phyloP scores from a whole-genome alignment of 805 yeast genomes.

The Myxozyma sirexii region DNA sequence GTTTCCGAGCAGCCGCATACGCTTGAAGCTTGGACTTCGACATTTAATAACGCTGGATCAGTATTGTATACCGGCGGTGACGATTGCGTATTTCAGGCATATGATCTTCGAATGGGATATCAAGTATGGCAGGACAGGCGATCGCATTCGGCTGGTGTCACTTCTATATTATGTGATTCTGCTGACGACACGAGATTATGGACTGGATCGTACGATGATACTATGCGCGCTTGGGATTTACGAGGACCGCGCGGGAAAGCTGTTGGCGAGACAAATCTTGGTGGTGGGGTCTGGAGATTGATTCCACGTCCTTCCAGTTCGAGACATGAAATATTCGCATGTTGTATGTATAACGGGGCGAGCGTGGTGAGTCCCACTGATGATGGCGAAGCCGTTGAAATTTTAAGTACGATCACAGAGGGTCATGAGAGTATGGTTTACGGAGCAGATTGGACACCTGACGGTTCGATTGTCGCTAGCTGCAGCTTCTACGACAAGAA shows the following conservation, averaged over 20 bases:
- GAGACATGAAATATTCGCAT: conserved; percentile 51
- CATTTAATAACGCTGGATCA: conserved; percentile 52
- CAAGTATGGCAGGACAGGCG: conserved; percentile 45
- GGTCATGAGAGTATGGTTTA: conserved; percentile 92
- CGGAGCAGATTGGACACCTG: conserved; percentile 84
- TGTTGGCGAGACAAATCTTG: conserved; percentile 55
- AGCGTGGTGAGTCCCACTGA: conserved; percentile 55
- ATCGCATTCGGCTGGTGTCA: conserved; percentile 89
- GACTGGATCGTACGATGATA: conserved; percentile 94
- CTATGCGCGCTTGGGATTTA: conserved; percentile 67
- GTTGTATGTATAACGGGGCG: conserved; percentile 97
- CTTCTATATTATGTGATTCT: conserved; percentile 59
- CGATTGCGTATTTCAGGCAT: conserved; percentile 63
- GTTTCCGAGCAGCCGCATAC: conserved; percentile 49
- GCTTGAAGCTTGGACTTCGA: conserved; percentile 87
- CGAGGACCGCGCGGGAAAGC: conserved; percentile 50
- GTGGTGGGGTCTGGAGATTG: conserved; percentile 96
- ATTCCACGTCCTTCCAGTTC: conserved; percentile 55
- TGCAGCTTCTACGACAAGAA: conserved; percentile 91
- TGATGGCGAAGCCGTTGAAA: conserved; percentile 18
- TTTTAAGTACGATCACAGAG: conserved; percentile 36
- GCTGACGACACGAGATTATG: conserved; percentile 53
- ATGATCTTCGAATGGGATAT: conserved; percentile 35
- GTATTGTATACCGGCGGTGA: conserved; percentile 85
- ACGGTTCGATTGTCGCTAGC: conserved; percentile 59